Evolutionary conservation across 2,329 filamentous ascomycete genomes (phyloP).

Genomic region (Thielaviopsis euricoi): DNA sequence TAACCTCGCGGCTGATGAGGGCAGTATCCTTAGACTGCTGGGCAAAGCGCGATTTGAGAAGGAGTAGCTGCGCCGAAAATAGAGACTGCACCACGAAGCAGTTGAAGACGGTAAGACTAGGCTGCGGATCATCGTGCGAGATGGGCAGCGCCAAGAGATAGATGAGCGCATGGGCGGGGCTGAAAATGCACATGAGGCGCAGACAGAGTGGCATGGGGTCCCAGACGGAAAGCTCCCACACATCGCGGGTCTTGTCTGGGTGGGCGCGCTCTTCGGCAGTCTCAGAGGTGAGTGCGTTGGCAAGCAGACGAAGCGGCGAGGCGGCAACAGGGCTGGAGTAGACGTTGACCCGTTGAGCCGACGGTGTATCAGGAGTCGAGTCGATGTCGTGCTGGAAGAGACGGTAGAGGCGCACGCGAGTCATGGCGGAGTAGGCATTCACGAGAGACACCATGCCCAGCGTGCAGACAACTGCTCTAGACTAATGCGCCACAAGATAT

Average conservation of each 20-base stretch:
- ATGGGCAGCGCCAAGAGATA: slow-evolving; percentile 82
- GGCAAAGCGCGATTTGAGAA: slow-evolving; percentile 56
- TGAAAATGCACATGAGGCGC: slow-evolving; percentile 76
- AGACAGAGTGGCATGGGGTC: slow-evolving; percentile 76
- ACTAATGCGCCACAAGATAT: background rate
- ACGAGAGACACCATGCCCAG: slow-evolving; percentile 48
- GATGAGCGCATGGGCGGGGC: slow-evolving; percentile 78
- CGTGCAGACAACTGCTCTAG: slow-evolving; percentile 46
- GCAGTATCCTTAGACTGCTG: slow-evolving; percentile 75
- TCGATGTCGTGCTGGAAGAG: slow-evolving; percentile 82
- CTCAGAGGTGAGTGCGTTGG: slow-evolving; percentile 47
- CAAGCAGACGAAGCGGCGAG: slow-evolving; percentile 63
- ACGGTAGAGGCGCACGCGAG: slow-evolving; percentile 69
- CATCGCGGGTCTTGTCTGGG: slow-evolving; percentile 65
- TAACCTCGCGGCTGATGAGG: slow-evolving; percentile 77
- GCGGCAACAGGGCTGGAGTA: slow-evolving; percentile 64
- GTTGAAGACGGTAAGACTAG: slow-evolving; percentile 73
- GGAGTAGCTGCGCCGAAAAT: slow-evolving; percentile 59
- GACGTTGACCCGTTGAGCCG: slow-evolving; percentile 74
- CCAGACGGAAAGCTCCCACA: slow-evolving; percentile 92
- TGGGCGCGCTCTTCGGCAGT: slow-evolving; percentile 72
- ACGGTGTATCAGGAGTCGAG: slow-evolving; percentile 58
- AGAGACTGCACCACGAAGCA: slow-evolving; percentile 61
- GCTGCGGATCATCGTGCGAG: slow-evolving; percentile 54
- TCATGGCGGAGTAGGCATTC: slow-evolving; percentile 72